Evolutionary conservation across 2,329 filamentous ascomycete genomes (phyloP), one percentile per base, ranked within the genome.

Genomic region (Biscogniauxia mediterranea): DNA sequence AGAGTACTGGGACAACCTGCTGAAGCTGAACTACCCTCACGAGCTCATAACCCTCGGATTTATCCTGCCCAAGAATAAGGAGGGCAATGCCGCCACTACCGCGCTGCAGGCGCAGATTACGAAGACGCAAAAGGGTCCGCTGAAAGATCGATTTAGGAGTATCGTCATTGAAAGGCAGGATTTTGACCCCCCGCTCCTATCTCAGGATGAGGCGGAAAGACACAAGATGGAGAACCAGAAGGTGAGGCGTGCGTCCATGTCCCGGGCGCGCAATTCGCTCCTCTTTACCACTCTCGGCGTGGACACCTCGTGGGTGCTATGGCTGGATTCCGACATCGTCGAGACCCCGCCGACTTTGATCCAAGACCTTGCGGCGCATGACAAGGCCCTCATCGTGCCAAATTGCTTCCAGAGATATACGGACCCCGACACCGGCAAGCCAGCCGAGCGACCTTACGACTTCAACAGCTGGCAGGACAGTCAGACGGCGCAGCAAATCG

Each of bases 401-500:
- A 99, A 99, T 75, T 98, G 94, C 81, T 97, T 90, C 82, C 95
- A 99, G 79, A 83, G 90, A 65, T 98, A 86, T 78, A 85, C 84
- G 54, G 89, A 97, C 65, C 70, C 80, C 0, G 83, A 89, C 15
- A 88, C 85, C 56, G 89, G 89, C 71, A 82, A 86, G 66, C 85
- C 86, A 80, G 86, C 88, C 52, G 87, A 94, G 72, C 87, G 95
- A 4, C 88, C 93, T 0, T 99, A 99, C 75, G 95, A 99, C 78
- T 98, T 89, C 83, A 99, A 99, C 80, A 96, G 91, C 74, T 99
- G 95, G 95, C 88, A 94, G 71, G 95, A 99, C 74, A 96, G 91
- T 73, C 84, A 89, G 1, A 89, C 84, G 1, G 94, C 95, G 0
- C 84, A 89, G 72, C 83, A 90, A 42, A 79, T 99, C 65, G 93